Base-by-base conservation (phyloP, 495 filamentous ascomycete genomes). In the Trichoderma gamsii region DNA sequence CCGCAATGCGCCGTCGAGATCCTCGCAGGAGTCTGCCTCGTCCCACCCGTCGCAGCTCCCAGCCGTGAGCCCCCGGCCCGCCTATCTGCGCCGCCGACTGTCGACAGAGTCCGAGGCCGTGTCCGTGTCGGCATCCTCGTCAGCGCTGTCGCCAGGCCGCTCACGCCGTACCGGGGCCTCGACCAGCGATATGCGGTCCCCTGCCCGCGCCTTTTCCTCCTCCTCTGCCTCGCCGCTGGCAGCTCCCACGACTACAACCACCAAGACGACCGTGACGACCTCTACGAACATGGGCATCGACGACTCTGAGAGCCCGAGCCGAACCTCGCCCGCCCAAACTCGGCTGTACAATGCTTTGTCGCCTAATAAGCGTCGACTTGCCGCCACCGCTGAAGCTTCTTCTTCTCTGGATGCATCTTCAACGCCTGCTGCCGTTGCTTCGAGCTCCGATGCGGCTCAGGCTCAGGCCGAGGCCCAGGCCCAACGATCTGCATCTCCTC, bases 91-190 rank as follows among this genome's bases (percentile, higher is more conserved):
- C 16, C 56, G 56, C 56, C 56, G 16, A 12, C 35, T 78, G 68
- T 78, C 79, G 44, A 78, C 78, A 72, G 77, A 76, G 52, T 70
- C 70, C 67, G 78, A 79, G 67, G 76, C 80, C 32, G 71, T 74
- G 32, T 68, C 77, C 27, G 70, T 73, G 41, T 67, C 76, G 65
- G 71, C 75, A 69, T 73, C 75, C 64, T 78, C 79, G 46, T 77
- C 79, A 5, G 73, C 74, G 38, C 72, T 71, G 63, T 46, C 77
- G 64, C 76, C 70, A 16, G 56, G 56, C 16, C 56, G 25, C 25
- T 29, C 56, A 21, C 56, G 56, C 16, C 56, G 25, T 32, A 32
- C 56, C 56, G 56, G 25, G 9, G 56, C 56, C 11, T 61, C 56
- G 13, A 15, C 12, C 2, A 32, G 56, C 56, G 56, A 61, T 61